Base-by-base conservation (phyloP, 2,329 filamentous ascomycete genomes). In the Westerdykella ornata region DNA sequence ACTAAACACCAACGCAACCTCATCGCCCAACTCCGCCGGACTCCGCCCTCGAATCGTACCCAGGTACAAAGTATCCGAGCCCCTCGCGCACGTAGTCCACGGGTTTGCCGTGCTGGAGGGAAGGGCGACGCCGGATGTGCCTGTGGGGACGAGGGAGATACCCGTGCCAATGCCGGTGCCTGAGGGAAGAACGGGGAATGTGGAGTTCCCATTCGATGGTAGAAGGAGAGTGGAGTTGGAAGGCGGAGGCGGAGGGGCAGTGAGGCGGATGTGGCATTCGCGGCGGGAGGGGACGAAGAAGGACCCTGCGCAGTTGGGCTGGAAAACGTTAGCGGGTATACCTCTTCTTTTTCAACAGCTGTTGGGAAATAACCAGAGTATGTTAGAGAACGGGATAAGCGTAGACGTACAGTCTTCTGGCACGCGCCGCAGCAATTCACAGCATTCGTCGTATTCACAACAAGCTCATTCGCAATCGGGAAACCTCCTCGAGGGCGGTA, bases 341-440 rank as follows among this genome's bases (percentile, higher is more conserved):
- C 5, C n/a, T 26, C n/a, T n/a, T n/a, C 9, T 30, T 30, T 30
- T 9, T 30, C n/a, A n/a, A 9, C n/a, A 30, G 28, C 9, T 9
- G 28, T 9, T 30, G 9, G 9, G 28, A n/a, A n/a, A 9, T 30
- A 9, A n/a, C 28, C 9, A 30, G 28, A 30, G 28, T 9, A 9
- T 9, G 28, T 9, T 9, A n/a, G n/a, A 18, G 20, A 15, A 14
- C 26, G 17, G n/a, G 18, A n/a, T 13, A 18, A 26, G 29, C n/a
- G n/a, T 8, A 39, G 18, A 38, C 49, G 39, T 48, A 52, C 54
- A 29, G 49, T 49, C 8, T 43, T 52, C 13, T 60, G 56, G 47
- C 57, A 60, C 2, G 49, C 52, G 36, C 53, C 46, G 43, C 57
- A 60, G 47, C 56, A 60, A 35, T 48, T 47, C 6, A 41, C 26